These are phyloP conservation scores for Microbotryomycetes sp. DNA, from an alignment of 1,284 basidiomycete genomes.

Conservation along the genomic window DNA sequence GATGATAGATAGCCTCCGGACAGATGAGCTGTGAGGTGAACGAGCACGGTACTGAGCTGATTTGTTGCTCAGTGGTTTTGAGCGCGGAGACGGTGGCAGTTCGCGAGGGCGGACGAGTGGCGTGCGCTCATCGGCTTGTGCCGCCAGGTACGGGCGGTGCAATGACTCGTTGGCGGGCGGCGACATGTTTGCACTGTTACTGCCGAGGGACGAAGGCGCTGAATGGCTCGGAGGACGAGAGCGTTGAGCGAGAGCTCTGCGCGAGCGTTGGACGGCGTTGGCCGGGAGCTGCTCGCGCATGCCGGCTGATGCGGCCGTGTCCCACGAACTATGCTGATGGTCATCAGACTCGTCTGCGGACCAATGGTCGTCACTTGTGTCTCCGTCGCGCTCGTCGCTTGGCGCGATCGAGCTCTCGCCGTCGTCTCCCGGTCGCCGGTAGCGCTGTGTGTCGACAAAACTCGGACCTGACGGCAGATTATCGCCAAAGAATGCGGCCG, in stretches of 20 bases:
- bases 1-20: slow-evolving; percentile 6
- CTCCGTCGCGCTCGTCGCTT: slow-evolving; percentile 19
- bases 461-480: slow-evolving; percentile 25
- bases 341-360: background rate
- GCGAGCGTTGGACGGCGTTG: slow-evolving; percentile 13
- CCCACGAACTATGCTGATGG: background rate
- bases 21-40: background rate
- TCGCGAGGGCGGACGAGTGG: background rate
- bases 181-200: no score
- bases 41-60: slow-evolving; percentile 69
- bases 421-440: slow-evolving; percentile 19
- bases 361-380: slow-evolving; percentile 1
- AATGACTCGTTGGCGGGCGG: background rate
- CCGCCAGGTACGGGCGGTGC: no score
- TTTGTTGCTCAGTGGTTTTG: slow-evolving; percentile 56
- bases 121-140: background rate
- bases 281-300: slow-evolving; percentile 17
- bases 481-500: slow-evolving; percentile 29
- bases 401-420: slow-evolving; percentile 24
- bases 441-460: slow-evolving; percentile 29
- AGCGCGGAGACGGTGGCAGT: background rate
- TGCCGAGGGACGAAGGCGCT: background rate
- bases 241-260: background rate
- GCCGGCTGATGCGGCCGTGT: background rate
- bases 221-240: no score